Conservation (phyloP, 352 stramenopile genomes). For the Hyaloperonospora brassicae region DNA sequence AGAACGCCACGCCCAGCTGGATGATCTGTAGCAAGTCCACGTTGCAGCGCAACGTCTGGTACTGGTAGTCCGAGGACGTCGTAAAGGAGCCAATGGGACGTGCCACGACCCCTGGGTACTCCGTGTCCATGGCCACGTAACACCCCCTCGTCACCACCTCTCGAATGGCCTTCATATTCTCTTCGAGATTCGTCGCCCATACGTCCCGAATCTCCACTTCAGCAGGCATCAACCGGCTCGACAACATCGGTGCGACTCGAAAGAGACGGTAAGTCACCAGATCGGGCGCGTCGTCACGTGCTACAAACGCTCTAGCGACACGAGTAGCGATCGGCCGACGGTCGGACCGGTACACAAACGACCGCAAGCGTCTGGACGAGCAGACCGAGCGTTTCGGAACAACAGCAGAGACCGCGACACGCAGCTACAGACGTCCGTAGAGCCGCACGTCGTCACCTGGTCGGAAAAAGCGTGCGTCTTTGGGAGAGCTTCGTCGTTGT, state of each 20-base stretch:
- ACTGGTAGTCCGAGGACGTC: conserved; percentile 96
- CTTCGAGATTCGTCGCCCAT: conserved; percentile 89
- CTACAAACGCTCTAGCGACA: conserved; percentile 7
- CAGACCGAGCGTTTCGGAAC: not conserved
- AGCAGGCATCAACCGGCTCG: conserved; percentile 46
- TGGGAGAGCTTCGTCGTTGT: too few species aligned
- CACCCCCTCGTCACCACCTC: conserved; percentile 93
- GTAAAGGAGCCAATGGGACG: conserved; percentile 94
- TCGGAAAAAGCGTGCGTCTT: conserved; percentile 1
- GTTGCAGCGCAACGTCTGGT: conserved; percentile 97
- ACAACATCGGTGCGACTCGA: conserved; percentile 24
- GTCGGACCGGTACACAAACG: not conserved
- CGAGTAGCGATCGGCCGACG: conserved; percentile 4
- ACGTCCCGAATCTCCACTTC: conserved; percentile 92
- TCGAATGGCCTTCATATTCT: conserved; percentile 94
- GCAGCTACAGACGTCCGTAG: conserved; percentile 8
- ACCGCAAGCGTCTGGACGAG: conserved; percentile 11
- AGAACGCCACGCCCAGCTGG: conserved; percentile 96
- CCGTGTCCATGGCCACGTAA: conserved; percentile 99
- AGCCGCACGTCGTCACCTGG: conserved; percentile 8
- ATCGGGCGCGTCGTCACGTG: too few species aligned
- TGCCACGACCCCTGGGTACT: conserved; percentile 98
- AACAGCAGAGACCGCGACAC: conserved; percentile 1
- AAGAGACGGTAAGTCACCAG: too few species aligned
- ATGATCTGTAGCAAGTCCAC: conserved; percentile 99